Conservation (phyloP, 371 early-diverging fungal species). For the Batkoa obscura region DNA sequence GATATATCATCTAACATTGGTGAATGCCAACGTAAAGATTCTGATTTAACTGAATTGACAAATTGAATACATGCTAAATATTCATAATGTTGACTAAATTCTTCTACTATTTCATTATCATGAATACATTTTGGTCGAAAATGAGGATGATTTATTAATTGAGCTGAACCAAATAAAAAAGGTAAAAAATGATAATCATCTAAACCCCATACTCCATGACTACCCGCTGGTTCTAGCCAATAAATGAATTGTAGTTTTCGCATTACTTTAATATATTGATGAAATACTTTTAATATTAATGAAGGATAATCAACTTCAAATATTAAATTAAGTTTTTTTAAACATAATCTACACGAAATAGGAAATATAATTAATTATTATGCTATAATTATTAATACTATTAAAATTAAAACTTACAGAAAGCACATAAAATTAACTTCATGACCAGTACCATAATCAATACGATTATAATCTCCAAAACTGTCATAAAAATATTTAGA, state of each 20-base stretch:
- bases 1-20: slow-evolving; percentile 95
- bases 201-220: slow-evolving; percentile 97
- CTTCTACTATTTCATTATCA: slow-evolving; percentile 53
- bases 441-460: slow-evolving; percentile 99
- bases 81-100: slow-evolving; percentile 71
- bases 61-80: slow-evolving; percentile 84
- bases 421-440: slow-evolving; percentile 93
- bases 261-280: slow-evolving; percentile 71
- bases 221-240: slow-evolving; percentile 97
- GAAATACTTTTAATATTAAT: slow-evolving; percentile 65
- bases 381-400: no score
- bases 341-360: slow-evolving; percentile 31
- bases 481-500: slow-evolving; percentile 60
- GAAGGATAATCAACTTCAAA: slow-evolving; percentile 41
- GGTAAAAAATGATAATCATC: slow-evolving; percentile 98
- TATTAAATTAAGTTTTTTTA: slow-evolving; percentile 51
- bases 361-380: not conserved
- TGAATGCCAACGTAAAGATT: slow-evolving; percentile 61
- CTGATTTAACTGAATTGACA: slow-evolving; percentile 51
- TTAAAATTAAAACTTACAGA: slow-evolving; percentile 29
- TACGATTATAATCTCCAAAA: slow-evolving; percentile 89
- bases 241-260: slow-evolving; percentile 77
- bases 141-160: slow-evolving; percentile 51
- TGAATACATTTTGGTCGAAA: slow-evolving; percentile 78
- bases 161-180: slow-evolving; percentile 85